Percentiles rank a stretch among this genome's conserved stretches.
Conservation (phyloP, 345 rosid species). For the Lumnitzera littorea region DNA sequence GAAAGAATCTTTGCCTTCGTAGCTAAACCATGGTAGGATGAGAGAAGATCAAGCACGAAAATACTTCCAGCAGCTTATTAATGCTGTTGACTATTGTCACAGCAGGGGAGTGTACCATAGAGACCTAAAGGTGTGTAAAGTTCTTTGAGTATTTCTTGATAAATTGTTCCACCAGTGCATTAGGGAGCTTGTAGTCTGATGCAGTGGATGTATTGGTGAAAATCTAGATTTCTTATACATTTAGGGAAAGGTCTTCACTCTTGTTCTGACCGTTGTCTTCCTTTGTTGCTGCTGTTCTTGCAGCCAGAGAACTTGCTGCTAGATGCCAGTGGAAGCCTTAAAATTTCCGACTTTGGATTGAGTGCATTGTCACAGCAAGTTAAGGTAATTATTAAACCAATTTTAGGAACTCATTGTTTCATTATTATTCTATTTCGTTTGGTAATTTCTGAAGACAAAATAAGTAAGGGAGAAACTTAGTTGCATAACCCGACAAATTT, state of each 20-base stretch:
- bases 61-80: conserved; percentile 94
- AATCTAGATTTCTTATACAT: too few species aligned
- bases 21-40: conserved; percentile 95
- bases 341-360: conserved; percentile 94
- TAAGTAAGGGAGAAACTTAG: too few species aligned
- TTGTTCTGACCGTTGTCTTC: conserved; percentile 1
- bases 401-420: too few species aligned
- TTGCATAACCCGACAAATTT: too few species aligned
- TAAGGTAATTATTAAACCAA: conserved; percentile 46
- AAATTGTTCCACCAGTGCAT: too few species aligned
- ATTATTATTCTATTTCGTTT: too few species aligned
- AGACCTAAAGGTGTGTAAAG: conserved; percentile 74
- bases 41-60: conserved; percentile 80
- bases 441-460: too few species aligned
- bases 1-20: conserved; percentile 12
- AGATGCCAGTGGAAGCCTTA: conserved; percentile 83
- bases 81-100: conserved; percentile 94
- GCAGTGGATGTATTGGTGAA: too few species aligned
- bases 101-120: conserved; percentile 98
- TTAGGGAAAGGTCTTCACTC: background rate
- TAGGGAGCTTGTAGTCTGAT: too few species aligned
- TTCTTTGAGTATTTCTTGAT: background rate
- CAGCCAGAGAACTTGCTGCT: conserved; percentile 92
- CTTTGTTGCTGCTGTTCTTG: conserved; percentile 14
- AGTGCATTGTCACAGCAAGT: conserved; percentile 96